Evolutionary conservation across 2,329 filamentous ascomycete species (phyloP).

Genomic region (Aspergillus persii): DNA sequence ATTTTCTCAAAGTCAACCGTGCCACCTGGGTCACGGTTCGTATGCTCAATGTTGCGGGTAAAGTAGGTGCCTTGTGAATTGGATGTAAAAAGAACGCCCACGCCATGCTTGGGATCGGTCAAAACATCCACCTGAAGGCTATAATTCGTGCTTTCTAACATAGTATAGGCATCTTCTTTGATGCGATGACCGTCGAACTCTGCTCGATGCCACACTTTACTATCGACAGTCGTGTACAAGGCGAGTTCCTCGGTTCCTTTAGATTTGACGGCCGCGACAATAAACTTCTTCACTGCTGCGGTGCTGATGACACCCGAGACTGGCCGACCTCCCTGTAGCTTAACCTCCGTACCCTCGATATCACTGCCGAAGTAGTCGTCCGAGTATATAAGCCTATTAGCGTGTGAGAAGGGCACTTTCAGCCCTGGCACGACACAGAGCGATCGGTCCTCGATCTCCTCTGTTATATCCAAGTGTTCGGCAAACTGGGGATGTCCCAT

Average conservation of each 20-base stretch:
- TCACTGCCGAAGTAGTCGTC: slow-evolving; percentile 73
- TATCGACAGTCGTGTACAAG: slow-evolving; percentile 83
- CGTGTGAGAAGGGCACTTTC: slow-evolving; percentile 67
- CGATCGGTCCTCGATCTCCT: slow-evolving; percentile 67
- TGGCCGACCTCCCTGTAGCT: slow-evolving; percentile 69
- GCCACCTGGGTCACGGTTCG: slow-evolving; percentile 74
- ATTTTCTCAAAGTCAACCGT: slow-evolving; percentile 96
- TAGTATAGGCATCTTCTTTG: slow-evolving; percentile 82
- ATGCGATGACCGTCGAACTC: slow-evolving; percentile 85
- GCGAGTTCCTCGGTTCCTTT: slow-evolving; percentile 84
- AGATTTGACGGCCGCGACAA: slow-evolving; percentile 79
- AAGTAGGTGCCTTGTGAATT: slow-evolving; percentile 98
- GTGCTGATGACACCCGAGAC: slow-evolving; percentile 79
- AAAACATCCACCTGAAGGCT: slow-evolving; percentile 96
- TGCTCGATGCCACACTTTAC: slow-evolving; percentile 82
- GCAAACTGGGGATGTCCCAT: slow-evolving; percentile 70
- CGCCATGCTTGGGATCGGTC: slow-evolving; percentile 62
- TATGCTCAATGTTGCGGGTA: slow-evolving; percentile 85
- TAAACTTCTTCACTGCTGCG: slow-evolving; percentile 78
- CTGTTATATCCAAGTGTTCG: slow-evolving; percentile 52
- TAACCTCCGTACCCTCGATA: slow-evolving; percentile 63
- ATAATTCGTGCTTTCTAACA: slow-evolving; percentile 95
- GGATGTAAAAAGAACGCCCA: slow-evolving; percentile 89
- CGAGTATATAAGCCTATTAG: slow-evolving; percentile 76
- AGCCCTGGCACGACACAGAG: slow-evolving; percentile 77